These are phyloP conservation scores for Paramyrothecium sp. DNA, from an alignment of 2,329 filamentous ascomycete species.

Conservation along the genomic window DNA sequence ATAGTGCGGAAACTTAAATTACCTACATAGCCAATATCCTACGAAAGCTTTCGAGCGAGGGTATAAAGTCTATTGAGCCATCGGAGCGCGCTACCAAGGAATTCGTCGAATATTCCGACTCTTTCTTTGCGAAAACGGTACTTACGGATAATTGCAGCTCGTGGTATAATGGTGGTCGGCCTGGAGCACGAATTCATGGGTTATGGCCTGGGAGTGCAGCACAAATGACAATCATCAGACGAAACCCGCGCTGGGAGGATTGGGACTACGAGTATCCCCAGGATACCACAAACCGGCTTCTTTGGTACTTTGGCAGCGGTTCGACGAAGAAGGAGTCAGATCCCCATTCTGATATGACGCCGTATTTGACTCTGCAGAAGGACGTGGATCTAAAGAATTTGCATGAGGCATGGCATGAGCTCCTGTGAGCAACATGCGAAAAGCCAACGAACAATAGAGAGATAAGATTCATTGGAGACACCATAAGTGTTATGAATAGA, in stretches of 20 bases:
- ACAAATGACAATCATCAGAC: constrained; percentile 57
- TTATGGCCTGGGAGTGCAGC: constrained; percentile 68
- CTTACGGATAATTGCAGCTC: constrained; percentile 63
- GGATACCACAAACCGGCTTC: constrained; percentile 48
- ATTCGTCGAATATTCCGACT: constrained; percentile 57
- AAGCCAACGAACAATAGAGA: too few relatives aligned
- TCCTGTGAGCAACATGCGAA: too few relatives aligned
- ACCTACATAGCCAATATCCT: constrained; percentile 66
- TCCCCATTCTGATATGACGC: constrained; percentile 55
- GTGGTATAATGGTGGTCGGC: constrained; percentile 68
- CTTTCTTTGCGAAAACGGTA: constrained; percentile 54
- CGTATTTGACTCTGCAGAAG: constrained; percentile 57
- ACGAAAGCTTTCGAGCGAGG: constrained; percentile 64
- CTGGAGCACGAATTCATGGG: constrained; percentile 64
- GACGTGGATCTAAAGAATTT: constrained; percentile 59
- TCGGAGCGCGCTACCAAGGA: constrained; percentile 60
- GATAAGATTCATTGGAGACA: too few relatives aligned
- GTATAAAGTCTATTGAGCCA: constrained; percentile 61
- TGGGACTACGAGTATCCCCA: constrained; percentile 48
- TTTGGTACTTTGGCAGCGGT: constrained; percentile 67
- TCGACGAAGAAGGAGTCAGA: constrained; percentile 60
- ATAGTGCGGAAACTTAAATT: constrained; percentile 64
- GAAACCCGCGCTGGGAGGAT: constrained; percentile 56
- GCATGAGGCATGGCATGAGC: constrained; percentile 74
- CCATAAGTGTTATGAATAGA: too few relatives aligned